Evolutionary conservation across 768 basidiomycete genomes (phyloP), one percentile per base, ranked within the genome.

Genomic region (Pulveroboletus frians): DNA sequence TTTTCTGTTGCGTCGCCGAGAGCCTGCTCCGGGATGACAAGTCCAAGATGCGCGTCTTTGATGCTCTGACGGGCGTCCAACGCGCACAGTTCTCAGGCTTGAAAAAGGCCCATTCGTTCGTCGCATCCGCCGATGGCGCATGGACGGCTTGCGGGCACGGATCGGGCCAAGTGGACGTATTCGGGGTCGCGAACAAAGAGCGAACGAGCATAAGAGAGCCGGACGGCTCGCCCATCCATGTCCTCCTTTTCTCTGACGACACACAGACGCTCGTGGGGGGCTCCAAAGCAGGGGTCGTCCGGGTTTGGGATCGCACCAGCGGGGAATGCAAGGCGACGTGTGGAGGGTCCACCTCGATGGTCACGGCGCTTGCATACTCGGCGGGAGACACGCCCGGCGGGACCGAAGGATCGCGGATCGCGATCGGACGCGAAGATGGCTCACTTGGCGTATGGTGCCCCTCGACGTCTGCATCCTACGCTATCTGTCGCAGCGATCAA

Each of bases 361-460:
- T 64, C 27, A 64, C 55, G 13, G 49, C 60, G 21, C 43, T 65
- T 18, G 52, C 47, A n/a, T 55, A 43, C 26, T 31, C 39, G 14
- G 15, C 14, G 2, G 9, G 15, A 14, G 9, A 14, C 29, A 35
- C 23, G 0, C 23, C 47, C 18, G 37, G 43, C 17, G 2, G 7
- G 5, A 14, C 8, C 1, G 38, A 9, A 4, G 43, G 15, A 5
- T 26, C 30, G 15, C 40, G 31, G 27, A 23, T 61, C 9, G 50
- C 47, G n/a, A 49, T 60, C 37, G 60, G 59, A 5, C 50, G 56
- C 23, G 48, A 56, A 34, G 62, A 63, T 34, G 53, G 55, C n/a
- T 58, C 51, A 29, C 13, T 55, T 43, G 30, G 31, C 20, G 2
- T 59, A 9, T 64, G 62, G 59, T 51, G 5, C 18, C 54, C 60